Base-by-base conservation (phyloP, 352 stramenopile genomes). In the Saprolegnia parasitica region DNA sequence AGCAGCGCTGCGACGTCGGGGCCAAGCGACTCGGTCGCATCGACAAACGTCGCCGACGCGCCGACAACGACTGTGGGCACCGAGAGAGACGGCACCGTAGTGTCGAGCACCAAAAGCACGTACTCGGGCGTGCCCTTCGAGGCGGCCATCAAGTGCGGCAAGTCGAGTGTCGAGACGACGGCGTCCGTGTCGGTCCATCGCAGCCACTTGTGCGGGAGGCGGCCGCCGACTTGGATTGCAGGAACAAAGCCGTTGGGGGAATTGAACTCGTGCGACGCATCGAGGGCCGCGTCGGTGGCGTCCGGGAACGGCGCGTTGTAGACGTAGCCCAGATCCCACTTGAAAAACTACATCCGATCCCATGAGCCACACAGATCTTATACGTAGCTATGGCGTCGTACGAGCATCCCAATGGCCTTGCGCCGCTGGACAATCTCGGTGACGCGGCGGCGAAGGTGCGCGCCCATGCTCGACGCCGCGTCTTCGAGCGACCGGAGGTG, bases 311-410 rank as follows among this genome's bases (percentile, higher is more conserved):
- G n/a, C n/a, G 73, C 66, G 45, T 83, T 71, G 72, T 93, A 95
- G 26, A 84, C 89, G 65, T 88, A 92, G 0, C 87, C 87, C 68
- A 93, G 86, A 71, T 95, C 87, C 55, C 91, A 93, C 58, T 93
- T 77, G 75, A 91, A 93, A 71, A 95, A 95, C 63, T 70, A 70
- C 6, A 47, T 21, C 46, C 8, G 8, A 29, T 16, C 8, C 8
- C 52, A 58, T 58, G 52, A 58, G 15, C 8, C 16, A 15, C 39
- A 46, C 8, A 46, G 11, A 64, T n/a, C n/a, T n/a, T n/a, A n/a
- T n/a, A 50, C 9, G 15, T n/a, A 32, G 5, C 16, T 63, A 8
- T 8, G 9, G 52, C 56, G 24, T 9, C 57, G 32, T 60, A 70
- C 63, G 47, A 95, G 76, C 87, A 95, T 92, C 0, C 82, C 84